Evolutionary conservation across 1,139 yeast genomes (phyloP), one percentile per base, ranked within the genome.

Genomic region (Maudiozyma humilis): DNA sequence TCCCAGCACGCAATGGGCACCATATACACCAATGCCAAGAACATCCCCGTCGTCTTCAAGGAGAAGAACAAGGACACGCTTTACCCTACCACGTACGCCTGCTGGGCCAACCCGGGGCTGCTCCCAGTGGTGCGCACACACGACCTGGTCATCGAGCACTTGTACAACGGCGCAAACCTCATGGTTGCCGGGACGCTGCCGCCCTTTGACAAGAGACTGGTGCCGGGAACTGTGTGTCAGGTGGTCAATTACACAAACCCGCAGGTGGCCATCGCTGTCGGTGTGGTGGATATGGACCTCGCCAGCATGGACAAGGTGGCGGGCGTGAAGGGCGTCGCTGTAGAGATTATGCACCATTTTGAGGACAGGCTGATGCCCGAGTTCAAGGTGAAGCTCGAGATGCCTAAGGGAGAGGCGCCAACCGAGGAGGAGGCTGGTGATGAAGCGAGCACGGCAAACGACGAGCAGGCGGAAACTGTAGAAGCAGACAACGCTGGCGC

Each of bases 171-270:
- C 7, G 96, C 97, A 0, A 82, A 89, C 60, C 69, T 91, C 54
- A 89, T 91, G 96, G 70, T 85, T 31, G 93, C 95, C 0, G 98
- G 98, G 0, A 78, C 91, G 2, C 69, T 84, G 5, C 84, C 87
- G 0, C 95, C 95, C 0, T 81, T 83, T 55, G 87, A 82, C 40
- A 41, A 52, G 0, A 42, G 51, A 3, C 51, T 76, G 3, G 56
- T 54, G 2, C 65, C 64, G 42, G 89, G 82, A 1, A 56, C 72
- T 0, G 60, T 82, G n/a, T 95, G 86, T 15, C 95, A 85, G 0
- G 71, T 91, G 31, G 85, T 80, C 0, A 75, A 77, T 48, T 68
- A 70, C 32, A 68, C 72, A n/a, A 58, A 69, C 19, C 94, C 95
- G 0, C 63, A 72, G 2, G 81, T 82, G 13, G 73, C 80, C 0